Percentiles rank a stretch among this genome's conserved stretches.
phyloP scores from a whole-genome alignment of 2,329 filamentous ascomycete genomes.

The Aspergillus arachidicola region DNA sequence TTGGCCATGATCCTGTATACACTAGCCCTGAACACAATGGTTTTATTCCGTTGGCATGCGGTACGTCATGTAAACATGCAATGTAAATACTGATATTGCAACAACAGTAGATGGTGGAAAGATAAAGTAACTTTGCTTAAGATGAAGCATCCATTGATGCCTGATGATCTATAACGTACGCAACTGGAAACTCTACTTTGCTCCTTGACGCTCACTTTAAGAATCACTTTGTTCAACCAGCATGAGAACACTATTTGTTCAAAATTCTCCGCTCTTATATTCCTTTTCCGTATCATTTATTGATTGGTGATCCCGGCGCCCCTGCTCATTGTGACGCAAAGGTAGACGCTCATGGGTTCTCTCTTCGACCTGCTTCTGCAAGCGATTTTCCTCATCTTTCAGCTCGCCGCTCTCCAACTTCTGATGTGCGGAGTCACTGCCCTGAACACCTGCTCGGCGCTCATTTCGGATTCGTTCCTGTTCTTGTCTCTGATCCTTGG shows the following conservation, averaged over 20 bases:
- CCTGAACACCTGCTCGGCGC: slow-evolving; percentile 29
- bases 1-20: background rate
- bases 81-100: background rate
- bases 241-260: background rate
- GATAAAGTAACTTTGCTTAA: background rate
- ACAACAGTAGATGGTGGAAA: background rate
- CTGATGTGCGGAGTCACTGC: slow-evolving; percentile 14
- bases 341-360: slow-evolving; percentile 34
- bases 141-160: background rate
- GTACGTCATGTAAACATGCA: background rate
- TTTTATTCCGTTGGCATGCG: background rate
- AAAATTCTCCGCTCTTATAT: background rate
- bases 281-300: background rate
- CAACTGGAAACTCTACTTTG: background rate
- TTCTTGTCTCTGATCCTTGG: slow-evolving; percentile 44
- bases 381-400: slow-evolving; percentile 20
- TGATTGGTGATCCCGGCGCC: background rate
- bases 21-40: background rate
- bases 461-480: slow-evolving; percentile 36
- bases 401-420: slow-evolving; percentile 19
- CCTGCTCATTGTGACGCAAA: slow-evolving; percentile 8
- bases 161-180: background rate
- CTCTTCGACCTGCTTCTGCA: slow-evolving; percentile 33
- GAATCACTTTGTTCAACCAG: background rate
- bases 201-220: background rate